Evolutionary conservation across 257 asterid genomes (phyloP).

Genomic region (Nicotiana attenuata): DNA sequence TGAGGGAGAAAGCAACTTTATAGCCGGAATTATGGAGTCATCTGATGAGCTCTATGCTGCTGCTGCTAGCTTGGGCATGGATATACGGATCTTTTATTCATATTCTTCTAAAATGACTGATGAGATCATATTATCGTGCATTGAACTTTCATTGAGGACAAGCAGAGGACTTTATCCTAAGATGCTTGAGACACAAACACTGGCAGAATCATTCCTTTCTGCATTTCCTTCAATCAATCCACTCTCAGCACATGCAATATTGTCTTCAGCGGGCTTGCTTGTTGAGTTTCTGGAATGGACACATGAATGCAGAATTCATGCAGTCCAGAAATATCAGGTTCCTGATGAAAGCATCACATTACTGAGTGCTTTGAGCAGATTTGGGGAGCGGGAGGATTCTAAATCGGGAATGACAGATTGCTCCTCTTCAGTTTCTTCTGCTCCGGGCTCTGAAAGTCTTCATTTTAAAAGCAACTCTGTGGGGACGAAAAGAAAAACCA

Average conservation of each 20-base stretch:
- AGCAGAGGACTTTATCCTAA: constrained; percentile 49
- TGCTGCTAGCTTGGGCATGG: constrained; percentile 86
- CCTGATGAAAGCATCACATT: constrained; percentile 68
- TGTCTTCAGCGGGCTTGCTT: constrained; percentile 61
- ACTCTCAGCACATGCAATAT: constrained; percentile 86
- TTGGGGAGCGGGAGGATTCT: constrained; percentile 83
- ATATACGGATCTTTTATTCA: constrained; percentile 73
- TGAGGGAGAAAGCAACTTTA: constrained; percentile 74
- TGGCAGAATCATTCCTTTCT: constrained; percentile 87
- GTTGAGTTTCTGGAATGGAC: constrained; percentile 67
- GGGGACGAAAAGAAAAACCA: constrained; percentile 51
- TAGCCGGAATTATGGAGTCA: constrained; percentile 75
- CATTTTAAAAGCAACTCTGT: constrained; percentile 36
- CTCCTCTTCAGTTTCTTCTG: constrained; percentile 75
- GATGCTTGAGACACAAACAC: constrained; percentile 76
- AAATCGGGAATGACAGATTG: constrained; percentile 89
- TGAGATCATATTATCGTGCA: constrained; percentile 75
- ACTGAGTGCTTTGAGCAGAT: constrained; percentile 55
- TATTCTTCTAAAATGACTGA: constrained; percentile 79
- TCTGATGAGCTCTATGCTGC: constrained; percentile 97
- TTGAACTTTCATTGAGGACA: constrained; percentile 46
- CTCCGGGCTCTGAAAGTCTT: constrained; percentile 51
- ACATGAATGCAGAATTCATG: constrained; percentile 36
- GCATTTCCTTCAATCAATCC: constrained; percentile 90
- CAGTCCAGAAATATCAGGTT: constrained; percentile 58